Base-by-base conservation (phyloP, 73 alveolate species). In the Paramecium sonneborni region DNA sequence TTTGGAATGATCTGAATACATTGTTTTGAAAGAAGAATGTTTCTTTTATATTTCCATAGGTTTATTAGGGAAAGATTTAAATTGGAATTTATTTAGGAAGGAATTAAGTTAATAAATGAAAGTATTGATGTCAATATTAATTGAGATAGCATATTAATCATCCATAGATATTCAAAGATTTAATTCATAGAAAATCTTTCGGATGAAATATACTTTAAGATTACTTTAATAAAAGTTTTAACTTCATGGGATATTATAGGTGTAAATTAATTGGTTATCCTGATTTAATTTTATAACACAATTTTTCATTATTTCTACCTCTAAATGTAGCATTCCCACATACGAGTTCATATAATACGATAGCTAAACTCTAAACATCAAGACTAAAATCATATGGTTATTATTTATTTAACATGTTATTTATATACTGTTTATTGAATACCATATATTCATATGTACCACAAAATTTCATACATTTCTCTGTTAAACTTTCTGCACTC, bases 401-500 rank as follows among this genome's bases (percentile, higher is more conserved):
- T n/a, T 85, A 72, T 52, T 92, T 95, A 68, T 87, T 82, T 6
- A 97, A 58, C 97, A 97, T 97, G 90, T 97, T 99, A 28, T 99
- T 99, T 21, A 99, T 97, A 10, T 57, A 41, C 7, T 41, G 57
- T 41, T 41, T 11, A 41, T 41, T 8, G 15, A 57, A 9, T 57
- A 57, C 92, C 99, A 97, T 97, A 85, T 97, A 97, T 86, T 97
- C 99, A 58, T 96, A 94, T 6, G 99, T 97, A 0, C 99, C 99
- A 70, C 99, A 97, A 92, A 97, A 97, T 4, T 99, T 97, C 48
- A 85, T 94, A 94, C 98, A 93, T 85, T 93, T 30, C 93, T 96
- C 56, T 92, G 46, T 55, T n/a, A 58, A 55, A 15, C 74, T 92
- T n/a, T 85, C 86, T n/a, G 92, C 92, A 85, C 92, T 85, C 92